Conservation (phyloP, 768 basidiomycete species). For the Glaciozyma martinii region DNA sequence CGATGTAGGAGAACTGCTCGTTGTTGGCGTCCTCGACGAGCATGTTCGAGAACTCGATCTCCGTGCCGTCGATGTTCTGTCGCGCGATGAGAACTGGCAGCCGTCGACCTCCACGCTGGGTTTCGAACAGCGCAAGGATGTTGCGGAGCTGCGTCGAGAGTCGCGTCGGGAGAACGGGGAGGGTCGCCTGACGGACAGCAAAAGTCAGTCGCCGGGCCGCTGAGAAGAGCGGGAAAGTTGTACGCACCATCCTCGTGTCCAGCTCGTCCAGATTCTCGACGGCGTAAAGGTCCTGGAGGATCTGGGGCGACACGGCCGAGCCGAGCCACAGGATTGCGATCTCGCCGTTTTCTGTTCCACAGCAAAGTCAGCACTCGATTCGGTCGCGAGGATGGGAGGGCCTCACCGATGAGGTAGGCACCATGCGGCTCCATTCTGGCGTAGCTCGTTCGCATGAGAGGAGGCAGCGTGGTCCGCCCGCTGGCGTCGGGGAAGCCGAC, state of each 20-base stretch:
- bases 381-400: neutral
- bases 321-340: constrained; percentile 85
- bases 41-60: constrained; percentile 96
- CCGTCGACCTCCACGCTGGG: constrained; percentile 33
- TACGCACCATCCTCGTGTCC: constrained; percentile 58
- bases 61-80: constrained; percentile 80
- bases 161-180: constrained; percentile 62
- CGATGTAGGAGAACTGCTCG: constrained; percentile 42
- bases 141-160: constrained; percentile 79
- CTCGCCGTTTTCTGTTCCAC: constrained; percentile 69
- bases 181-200: constrained; percentile 48
- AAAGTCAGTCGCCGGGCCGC: constrained; percentile 9
- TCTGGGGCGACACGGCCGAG: constrained; percentile 63
- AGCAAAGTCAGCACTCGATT: neutral
- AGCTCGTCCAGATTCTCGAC: constrained; percentile 66
- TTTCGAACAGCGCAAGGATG: constrained; percentile 59
- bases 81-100: constrained; percentile 60
- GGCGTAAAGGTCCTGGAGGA: constrained; percentile 74
- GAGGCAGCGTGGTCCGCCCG: constrained; percentile 58
- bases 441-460: constrained; percentile 71
- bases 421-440: constrained; percentile 81
- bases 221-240: too few species aligned
- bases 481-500: constrained; percentile 60
- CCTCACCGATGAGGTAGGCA: constrained; percentile 79
- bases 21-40: constrained; percentile 95